Conservation (phyloP, 2,329 filamentous ascomycete species). For the Aspergillus viridinutans region DNA sequence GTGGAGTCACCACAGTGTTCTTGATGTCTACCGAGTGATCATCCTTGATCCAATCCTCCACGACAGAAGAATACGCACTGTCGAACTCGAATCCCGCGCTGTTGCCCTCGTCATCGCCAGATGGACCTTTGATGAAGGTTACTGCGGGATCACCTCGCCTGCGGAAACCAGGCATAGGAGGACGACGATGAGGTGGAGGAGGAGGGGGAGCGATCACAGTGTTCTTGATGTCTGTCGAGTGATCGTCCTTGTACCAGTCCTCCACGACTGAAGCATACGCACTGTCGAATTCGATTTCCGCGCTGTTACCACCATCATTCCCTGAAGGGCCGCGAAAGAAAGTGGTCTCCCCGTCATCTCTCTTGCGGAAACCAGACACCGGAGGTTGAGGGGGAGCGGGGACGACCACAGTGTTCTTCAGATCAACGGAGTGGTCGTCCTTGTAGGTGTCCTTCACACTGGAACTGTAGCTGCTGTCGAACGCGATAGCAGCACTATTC, state of each 20-base stretch:
- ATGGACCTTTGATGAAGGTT: slow-evolving; percentile 19
- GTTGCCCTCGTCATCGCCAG: slow-evolving; percentile 23
- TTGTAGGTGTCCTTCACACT: slow-evolving; percentile 14
- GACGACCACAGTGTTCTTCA: slow-evolving; percentile 9
- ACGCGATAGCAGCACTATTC: slow-evolving; percentile 5
- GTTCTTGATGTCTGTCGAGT: too few species aligned
- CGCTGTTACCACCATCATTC: slow-evolving; percentile 19
- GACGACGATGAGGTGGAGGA: neutral
- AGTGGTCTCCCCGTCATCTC: neutral
- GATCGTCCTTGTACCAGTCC: too few species aligned
- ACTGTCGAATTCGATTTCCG: neutral
- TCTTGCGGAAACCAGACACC: neutral
- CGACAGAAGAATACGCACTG: too few species aligned
- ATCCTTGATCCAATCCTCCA: too few species aligned
- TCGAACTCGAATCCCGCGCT: neutral
- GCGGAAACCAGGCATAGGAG: slow-evolving; percentile 2
- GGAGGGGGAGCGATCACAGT: neutral
- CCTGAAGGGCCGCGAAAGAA: slow-evolving; percentile 20
- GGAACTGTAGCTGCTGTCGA: slow-evolving; percentile 7
- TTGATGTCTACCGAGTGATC: too few species aligned
- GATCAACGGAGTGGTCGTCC: slow-evolving; percentile 19
- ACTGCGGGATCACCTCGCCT: neutral
- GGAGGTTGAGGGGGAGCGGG: neutral
- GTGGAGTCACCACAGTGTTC: too few species aligned
- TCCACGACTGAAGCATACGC: too few species aligned